Percentiles rank a stretch among this genome's conserved stretches.
phyloP scores from a whole-genome alignment of 176 grass and related monocot species.

The Oryza glaberrima region DNA sequence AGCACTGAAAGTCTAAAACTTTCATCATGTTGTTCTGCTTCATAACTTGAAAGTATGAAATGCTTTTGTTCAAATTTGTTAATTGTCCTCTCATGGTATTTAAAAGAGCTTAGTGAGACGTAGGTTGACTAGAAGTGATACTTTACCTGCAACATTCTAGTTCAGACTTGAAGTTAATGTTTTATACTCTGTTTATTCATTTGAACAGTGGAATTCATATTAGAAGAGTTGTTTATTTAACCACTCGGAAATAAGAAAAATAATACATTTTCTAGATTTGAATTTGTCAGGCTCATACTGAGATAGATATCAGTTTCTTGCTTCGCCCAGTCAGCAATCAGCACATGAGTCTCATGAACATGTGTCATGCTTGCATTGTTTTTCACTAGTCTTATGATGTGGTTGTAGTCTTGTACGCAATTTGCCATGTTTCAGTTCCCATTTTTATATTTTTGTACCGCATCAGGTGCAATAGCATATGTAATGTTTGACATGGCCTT shows the following conservation, averaged over 20 bases:
- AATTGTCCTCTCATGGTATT: neutral
- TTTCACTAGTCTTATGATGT: neutral
- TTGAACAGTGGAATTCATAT: neutral
- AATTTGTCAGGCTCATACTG: neutral
- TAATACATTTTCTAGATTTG: neutral
- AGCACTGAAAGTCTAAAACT: neutral
- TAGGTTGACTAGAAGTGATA: neutral
- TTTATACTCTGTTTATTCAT: neutral
- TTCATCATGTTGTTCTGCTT: too few species aligned
- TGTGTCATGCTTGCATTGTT: neutral
- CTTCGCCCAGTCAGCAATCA: neutral
- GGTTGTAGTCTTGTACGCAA: neutral
- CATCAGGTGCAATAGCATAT: neutral
- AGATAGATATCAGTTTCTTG: neutral
- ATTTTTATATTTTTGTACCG: neutral
- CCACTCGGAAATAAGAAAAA: neutral
- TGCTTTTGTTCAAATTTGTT: neutral
- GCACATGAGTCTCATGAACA: neutral
- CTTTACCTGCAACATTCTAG: constrained; percentile 11
- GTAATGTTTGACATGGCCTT: constrained; percentile 3
- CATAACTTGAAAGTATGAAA: neutral
- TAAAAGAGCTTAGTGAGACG: neutral
- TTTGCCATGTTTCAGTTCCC: neutral
- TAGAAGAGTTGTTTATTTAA: neutral
- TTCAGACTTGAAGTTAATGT: neutral